Evolutionary conservation across 768 basidiomycete genomes (phyloP), one percentile per base, ranked within the genome.

Genomic region (Collybiopsis luxurians): DNA sequence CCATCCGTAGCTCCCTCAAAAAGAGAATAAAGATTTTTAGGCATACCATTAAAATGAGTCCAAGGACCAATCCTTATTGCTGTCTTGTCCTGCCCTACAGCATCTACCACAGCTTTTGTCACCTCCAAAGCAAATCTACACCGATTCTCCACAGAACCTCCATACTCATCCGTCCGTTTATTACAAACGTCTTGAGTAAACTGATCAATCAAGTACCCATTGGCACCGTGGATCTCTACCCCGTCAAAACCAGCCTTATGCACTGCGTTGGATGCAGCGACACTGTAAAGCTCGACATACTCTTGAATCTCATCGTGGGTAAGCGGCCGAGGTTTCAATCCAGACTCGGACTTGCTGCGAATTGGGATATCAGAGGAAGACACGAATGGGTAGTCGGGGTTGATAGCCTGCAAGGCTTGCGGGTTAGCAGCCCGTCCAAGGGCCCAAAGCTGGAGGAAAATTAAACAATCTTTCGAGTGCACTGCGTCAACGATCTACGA

Each of bases 221-320:
- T 78, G 51, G 74, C 76, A 54, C 69, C 69, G 56, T 76, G 79
- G 44, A 81, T 64, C 73, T 79, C 78, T 55, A 81, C 59, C 42
- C 87, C 89, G 58, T 90, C 88, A 59, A 90, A 90, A 0, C 85
- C 87, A 26, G 87, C 86, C 21, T 64, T 61, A 45, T 74, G 63
- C 10, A 86, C 72, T 11, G 83, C 83, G 54, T 83, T 83, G 26
- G 71, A 71, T 3, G 87, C 85, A 1, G 82, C 84, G 13, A 73
- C 69, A 4, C 74, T 80, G 61, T 79, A 88, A 11, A 79, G 67
- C n/a, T 69, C 31, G 21, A 80, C 66, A 56, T 81, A 80, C 54
- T 84, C 79, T 40, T 70, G 62, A 48, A 86, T 80, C 46, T 85
- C 85, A 0, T 63, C 66, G 0, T 65, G 67, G 0, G 78, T 81